These are phyloP conservation scores for Drechslera avenae DNA, from an alignment of 2,329 filamentous ascomycete genomes.

Conservation along the genomic window DNA sequence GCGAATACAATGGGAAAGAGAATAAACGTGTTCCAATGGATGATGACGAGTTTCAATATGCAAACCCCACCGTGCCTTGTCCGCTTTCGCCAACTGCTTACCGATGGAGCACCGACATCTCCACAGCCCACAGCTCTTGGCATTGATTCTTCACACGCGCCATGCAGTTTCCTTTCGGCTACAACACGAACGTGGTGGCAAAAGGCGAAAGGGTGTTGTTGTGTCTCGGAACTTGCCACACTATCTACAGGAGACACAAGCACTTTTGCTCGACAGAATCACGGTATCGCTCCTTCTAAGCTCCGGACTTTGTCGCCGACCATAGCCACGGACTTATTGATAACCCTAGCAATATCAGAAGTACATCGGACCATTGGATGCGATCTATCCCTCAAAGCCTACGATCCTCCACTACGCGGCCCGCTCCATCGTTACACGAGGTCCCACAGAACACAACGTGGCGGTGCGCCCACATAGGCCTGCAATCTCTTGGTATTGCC, in stretches of 20 bases:
- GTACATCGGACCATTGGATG: neutral
- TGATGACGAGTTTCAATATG: no score
- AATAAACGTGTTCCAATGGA: no score
- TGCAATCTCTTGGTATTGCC: slow-evolving; percentile 13
- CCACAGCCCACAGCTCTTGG: neutral
- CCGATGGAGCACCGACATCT: neutral
- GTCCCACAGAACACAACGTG: slow-evolving; percentile 21
- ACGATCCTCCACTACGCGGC: neutral
- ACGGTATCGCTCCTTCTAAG: neutral
- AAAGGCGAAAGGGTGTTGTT: neutral
- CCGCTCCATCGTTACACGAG: slow-evolving; percentile 1
- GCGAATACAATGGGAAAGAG: no score
- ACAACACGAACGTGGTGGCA: neutral
- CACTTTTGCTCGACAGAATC: neutral
- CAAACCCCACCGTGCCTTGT: neutral
- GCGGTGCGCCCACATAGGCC: slow-evolving; percentile 17
- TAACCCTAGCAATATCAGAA: neutral
- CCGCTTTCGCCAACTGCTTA: neutral
- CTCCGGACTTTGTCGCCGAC: neutral
- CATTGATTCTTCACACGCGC: neutral
- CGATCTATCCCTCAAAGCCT: neutral
- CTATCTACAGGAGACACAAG: neutral
- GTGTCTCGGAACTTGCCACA: slow-evolving; percentile 4
- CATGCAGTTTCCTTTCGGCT: neutral
- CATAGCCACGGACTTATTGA: no score